phyloP scores from a whole-genome alignment of 768 basidiomycete species.

The Hortiboletus campestris region DNA sequence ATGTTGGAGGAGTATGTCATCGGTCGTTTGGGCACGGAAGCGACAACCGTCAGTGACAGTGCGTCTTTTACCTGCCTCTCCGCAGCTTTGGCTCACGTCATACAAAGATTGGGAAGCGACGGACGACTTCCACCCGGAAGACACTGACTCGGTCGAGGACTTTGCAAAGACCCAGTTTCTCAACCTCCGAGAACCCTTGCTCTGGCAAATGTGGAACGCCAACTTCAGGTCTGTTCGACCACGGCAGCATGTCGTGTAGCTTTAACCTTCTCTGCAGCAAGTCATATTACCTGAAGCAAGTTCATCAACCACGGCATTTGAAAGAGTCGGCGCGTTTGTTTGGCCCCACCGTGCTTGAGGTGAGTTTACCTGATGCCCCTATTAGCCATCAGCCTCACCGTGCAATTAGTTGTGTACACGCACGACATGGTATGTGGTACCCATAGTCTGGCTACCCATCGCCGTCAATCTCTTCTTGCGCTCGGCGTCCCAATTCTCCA shows the following conservation, averaged over 20 bases:
- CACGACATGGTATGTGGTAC: constrained; percentile 93
- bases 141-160: constrained; percentile 79
- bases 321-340: constrained; percentile 84
- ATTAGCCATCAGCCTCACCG: not conserved
- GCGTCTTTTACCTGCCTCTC: constrained; percentile 26
- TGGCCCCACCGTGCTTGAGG: constrained; percentile 79
- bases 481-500: constrained; percentile 79
- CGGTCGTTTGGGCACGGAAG: constrained; percentile 76
- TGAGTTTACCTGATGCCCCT: constrained; percentile 25
- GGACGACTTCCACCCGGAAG: constrained; percentile 89
- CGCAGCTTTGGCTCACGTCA: constrained; percentile 7
- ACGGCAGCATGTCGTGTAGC: not conserved
- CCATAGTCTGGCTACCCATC: constrained; percentile 89
- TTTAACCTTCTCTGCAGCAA: constrained; percentile 52
- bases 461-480: constrained; percentile 74
- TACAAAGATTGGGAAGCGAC: constrained; percentile 79
- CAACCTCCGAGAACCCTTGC: constrained; percentile 81
- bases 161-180: constrained; percentile 89
- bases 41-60: constrained; percentile 79
- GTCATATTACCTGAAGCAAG: constrained; percentile 92
- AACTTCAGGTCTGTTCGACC: constrained; percentile 67
- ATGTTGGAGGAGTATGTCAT: constrained; percentile 88
- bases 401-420: constrained; percentile 66
- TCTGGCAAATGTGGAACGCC: constrained; percentile 83
- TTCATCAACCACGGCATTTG: constrained; percentile 93